Conservation (phyloP, 148 eudicot genomes). For the Vaccinium vitisidaea region DNA sequence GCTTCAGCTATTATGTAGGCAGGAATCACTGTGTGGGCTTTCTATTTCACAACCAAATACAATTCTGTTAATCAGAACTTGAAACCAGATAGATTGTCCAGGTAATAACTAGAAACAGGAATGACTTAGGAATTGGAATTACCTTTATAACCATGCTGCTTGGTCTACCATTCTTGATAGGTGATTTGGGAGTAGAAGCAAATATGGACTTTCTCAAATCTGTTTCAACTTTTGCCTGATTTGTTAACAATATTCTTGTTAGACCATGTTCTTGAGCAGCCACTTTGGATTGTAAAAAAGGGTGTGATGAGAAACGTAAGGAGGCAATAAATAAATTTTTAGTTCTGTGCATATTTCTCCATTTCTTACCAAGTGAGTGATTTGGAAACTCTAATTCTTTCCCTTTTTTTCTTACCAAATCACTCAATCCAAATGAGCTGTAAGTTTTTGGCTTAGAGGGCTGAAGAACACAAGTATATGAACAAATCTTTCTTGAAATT, state of each 20-base stretch:
- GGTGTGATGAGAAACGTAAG: background rate
- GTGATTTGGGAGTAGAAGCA: conserved; percentile 21
- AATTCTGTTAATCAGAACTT: conserved; percentile 6
- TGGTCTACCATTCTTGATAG: conserved; percentile 39
- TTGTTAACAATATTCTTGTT: background rate
- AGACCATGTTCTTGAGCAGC: background rate
- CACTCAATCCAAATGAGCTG: too few species aligned
- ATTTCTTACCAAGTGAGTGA: background rate
- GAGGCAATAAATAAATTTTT: background rate
- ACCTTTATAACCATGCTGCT: conserved; percentile 53
- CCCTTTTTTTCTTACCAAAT: background rate
- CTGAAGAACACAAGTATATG: background rate
- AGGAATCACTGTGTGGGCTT: conserved; percentile 32
- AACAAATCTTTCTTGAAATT: background rate
- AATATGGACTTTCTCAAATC: conserved; percentile 41
- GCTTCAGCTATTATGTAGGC: conserved; percentile 41
- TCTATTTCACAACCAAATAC: conserved; percentile 21
- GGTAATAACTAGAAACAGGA: background rate
- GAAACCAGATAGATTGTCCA: conserved; percentile 7
- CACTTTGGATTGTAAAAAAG: background rate
- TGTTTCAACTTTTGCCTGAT: conserved; percentile 31
- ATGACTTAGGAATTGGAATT: background rate
- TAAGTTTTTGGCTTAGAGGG: background rate
- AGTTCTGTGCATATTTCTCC: background rate
- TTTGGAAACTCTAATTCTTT: background rate